Evolutionary conservation across 2,329 filamentous ascomycete genomes (phyloP).

Genomic region (Cryphonectria parasitica): DNA sequence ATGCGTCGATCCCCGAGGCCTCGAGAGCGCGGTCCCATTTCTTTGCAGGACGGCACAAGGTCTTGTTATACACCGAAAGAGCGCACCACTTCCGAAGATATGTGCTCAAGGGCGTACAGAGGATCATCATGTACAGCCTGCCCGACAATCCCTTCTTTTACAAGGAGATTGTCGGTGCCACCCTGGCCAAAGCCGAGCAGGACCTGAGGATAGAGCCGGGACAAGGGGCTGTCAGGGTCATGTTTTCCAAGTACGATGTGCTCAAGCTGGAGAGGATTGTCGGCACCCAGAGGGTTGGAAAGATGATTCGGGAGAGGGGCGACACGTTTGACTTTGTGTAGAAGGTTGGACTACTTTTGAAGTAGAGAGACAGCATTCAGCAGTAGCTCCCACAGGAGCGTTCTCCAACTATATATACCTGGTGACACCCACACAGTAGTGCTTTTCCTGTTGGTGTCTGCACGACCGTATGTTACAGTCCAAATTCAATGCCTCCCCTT

Average conservation of each 20-base stretch:
- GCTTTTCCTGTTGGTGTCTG: not conserved
- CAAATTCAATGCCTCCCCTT: not conserved
- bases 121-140: conserved; percentile 86
- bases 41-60: conserved; percentile 75
- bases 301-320: conserved; percentile 80
- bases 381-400: not conserved
- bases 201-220: conserved; percentile 59
- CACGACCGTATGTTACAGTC: conserved; percentile 11
- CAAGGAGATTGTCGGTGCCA: conserved; percentile 73
- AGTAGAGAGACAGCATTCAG: not conserved
- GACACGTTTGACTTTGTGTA: conserved; percentile 97
- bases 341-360: conserved; percentile 26
- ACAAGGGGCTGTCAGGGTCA: conserved; percentile 60
- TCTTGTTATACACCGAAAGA: conserved; percentile 90
- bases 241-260: conserved; percentile 90
- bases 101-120: conserved; percentile 76
- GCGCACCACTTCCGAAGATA: conserved; percentile 98
- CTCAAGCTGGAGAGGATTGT: conserved; percentile 88
- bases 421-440: not conserved
- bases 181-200: conserved; percentile 63
- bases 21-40: conserved; percentile 88
- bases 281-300: conserved; percentile 77
- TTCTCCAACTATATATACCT: not conserved
- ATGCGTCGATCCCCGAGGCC: conserved; percentile 77
- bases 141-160: conserved; percentile 89